Percentiles rank a stretch among this genome's conserved stretches.
Conservation (phyloP, 306 rosid genomes). For the Fagus crenata region DNA sequence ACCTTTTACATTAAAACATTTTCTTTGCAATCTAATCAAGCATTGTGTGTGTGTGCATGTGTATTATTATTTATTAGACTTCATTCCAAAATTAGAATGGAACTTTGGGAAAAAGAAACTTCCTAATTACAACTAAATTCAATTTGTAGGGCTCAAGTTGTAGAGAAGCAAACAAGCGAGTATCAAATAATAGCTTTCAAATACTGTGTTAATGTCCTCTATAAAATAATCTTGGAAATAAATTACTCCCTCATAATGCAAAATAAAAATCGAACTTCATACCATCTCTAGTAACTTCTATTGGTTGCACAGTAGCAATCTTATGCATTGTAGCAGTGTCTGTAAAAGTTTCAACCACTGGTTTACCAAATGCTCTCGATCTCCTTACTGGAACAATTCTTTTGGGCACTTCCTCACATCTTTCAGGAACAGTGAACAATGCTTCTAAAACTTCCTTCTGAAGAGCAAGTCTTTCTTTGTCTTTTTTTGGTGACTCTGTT, state of each 20-base stretch:
- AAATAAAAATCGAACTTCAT: neutral
- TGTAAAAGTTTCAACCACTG: conserved; percentile 16
- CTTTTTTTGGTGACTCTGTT: conserved; percentile 20
- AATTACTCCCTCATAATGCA: neutral
- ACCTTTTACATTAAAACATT: neutral
- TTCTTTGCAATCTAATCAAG: neutral
- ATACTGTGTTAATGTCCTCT: conserved; percentile 1
- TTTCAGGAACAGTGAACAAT: conserved; percentile 38
- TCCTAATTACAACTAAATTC: neutral
- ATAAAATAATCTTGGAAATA: neutral
- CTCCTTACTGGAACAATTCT: conserved; percentile 14
- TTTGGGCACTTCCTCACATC: conserved; percentile 32
- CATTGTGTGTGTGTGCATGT: neutral
- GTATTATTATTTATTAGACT: neutral
- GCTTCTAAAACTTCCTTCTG: conserved; percentile 38
- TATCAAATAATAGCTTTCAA: neutral
- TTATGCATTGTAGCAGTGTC: conserved; percentile 11
- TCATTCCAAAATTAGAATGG: neutral
- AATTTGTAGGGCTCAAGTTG: neutral
- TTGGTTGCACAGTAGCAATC: conserved; percentile 12
- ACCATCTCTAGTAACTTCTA: conserved; percentile 31
- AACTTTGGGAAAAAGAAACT: neutral
- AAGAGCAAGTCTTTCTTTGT: conserved; percentile 10
- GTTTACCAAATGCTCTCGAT: conserved; percentile 7
- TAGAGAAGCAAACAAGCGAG: neutral